Percentiles rank a stretch among this genome's conserved stretches.
Evolutionary conservation across 2,329 filamentous ascomycete genomes (phyloP).

Genomic region (Cercospora sp.): DNA sequence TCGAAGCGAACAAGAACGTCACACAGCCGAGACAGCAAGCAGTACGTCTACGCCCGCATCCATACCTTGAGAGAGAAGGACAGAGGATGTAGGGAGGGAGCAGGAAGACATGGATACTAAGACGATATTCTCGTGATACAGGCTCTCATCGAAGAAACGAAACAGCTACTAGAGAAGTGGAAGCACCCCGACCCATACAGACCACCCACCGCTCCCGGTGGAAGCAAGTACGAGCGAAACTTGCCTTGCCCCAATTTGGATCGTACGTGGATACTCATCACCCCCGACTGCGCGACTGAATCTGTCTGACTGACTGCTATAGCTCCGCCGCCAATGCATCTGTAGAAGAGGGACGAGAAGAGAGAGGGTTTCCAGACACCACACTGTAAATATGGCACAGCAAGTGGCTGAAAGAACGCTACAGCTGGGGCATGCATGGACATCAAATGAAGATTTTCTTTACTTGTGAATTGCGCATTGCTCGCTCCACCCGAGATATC

Average conservation of each 20-base stretch:
- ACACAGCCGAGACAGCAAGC: slow-evolving; percentile 81
- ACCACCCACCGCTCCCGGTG: slow-evolving; percentile 87
- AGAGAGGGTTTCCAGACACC: neutral
- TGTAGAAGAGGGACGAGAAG: slow-evolving; percentile 34
- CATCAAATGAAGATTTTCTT: neutral
- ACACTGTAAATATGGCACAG: neutral
- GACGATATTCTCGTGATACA: slow-evolving; percentile 41
- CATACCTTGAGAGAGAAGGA: no score
- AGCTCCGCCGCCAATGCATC: slow-evolving; percentile 55
- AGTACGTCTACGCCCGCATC: slow-evolving; percentile 54
- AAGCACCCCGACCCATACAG: slow-evolving; percentile 96
- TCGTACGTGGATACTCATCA: slow-evolving; percentile 57
- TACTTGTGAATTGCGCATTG: neutral
- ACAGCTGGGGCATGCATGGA: neutral
- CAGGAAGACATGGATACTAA: no score
- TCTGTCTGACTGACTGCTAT: slow-evolving; percentile 11
- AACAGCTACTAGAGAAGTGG: slow-evolving; percentile 86
- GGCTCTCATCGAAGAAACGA: slow-evolving; percentile 83
- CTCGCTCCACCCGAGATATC: neutral
- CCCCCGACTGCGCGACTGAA: neutral
- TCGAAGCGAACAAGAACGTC: slow-evolving; percentile 87
- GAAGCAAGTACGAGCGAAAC: slow-evolving; percentile 96
- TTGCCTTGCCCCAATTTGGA: slow-evolving; percentile 75
- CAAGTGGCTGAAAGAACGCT: neutral
- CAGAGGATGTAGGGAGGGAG: no score